Base-by-base conservation (phyloP, 495 filamentous ascomycete genomes). In the Penicillium canariense region DNA sequence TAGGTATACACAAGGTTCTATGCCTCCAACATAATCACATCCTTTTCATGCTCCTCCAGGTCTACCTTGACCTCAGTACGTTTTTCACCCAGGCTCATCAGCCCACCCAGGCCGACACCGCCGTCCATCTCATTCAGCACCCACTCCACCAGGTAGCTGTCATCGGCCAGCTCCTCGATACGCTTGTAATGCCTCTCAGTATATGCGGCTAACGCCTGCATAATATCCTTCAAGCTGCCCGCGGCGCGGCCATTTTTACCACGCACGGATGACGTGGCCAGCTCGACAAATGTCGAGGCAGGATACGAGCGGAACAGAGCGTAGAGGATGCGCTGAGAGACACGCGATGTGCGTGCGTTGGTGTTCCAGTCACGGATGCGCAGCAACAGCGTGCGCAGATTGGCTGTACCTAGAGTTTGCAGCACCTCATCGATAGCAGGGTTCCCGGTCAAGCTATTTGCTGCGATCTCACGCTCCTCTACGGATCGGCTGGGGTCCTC, bases 291-390 rank as follows among this genome's bases (percentile, higher is more conserved):
- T 31, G 87, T 81, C 28, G 80, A 79, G 15, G 86, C 86, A 14
- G 88, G 86, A 65, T 96, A 91, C 38, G 81, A 84, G 53, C 84
- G 82, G 52, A 96, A 85, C 11, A 99, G 63, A 14, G 86, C 82
- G 70, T 81, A 84, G 38, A 99, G 71, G n/a, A 97, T 84, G 40
- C 87, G 81, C 73, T 99, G 94, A 6, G 94, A 86, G 25, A 97
- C 84, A 2, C 81, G 79, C 8, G 91, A 85, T n/a, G 88, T 94
- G 52, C 89, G 78, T 0, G 89, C 92, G 56, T 96, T 97, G 15
- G 94, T 95, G 65, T 97, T 97, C 94, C 94, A 97, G 71, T 97
- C 93, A 25, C 95, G 77, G 40, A 97, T 65, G 31, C 94, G 76
- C 17, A 88, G 73, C 8, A 99, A 79, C 14, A 99, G 80, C 7